phyloP scores from a whole-genome alignment of 768 basidiomycete species.

The Naganishia antarctica region DNA sequence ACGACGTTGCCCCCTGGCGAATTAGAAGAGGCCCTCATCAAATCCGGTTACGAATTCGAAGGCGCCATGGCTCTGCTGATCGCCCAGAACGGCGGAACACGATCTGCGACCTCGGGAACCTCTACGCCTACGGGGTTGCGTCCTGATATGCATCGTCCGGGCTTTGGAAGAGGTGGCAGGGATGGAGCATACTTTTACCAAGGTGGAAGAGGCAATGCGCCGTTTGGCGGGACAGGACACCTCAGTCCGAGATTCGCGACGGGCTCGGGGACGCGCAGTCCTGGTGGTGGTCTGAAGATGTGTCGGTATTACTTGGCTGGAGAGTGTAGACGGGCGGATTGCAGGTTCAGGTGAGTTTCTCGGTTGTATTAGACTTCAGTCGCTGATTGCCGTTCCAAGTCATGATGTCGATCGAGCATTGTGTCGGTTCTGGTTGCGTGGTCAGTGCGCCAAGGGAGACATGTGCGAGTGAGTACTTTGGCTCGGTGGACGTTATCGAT shows the following conservation, averaged over 20 bases:
- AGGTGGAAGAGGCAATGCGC: slow-evolving; percentile 41
- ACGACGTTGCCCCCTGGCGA: slow-evolving; percentile 82
- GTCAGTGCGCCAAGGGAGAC: slow-evolving; percentile 94
- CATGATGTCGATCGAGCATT: slow-evolving; percentile 91
- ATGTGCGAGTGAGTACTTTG: slow-evolving; percentile 65
- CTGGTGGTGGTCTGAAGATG: slow-evolving; percentile 53
- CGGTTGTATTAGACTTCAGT: too few relatives aligned
- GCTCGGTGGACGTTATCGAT: background rate
- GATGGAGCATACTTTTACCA: slow-evolving; percentile 39
- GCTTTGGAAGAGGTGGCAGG: slow-evolving; percentile 11
- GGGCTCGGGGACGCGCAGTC: slow-evolving; percentile 35
- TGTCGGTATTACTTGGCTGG: slow-evolving; percentile 96
- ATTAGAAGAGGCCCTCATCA: slow-evolving; percentile 83
- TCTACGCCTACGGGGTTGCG: slow-evolving; percentile 19
- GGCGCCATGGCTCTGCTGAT: slow-evolving; percentile 90
- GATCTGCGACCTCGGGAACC: slow-evolving; percentile 47
- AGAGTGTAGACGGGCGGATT: slow-evolving; percentile 91
- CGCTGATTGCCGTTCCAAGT: slow-evolving; percentile 55
- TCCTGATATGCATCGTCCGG: slow-evolving; percentile 6
- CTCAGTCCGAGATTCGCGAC: slow-evolving; percentile 40
- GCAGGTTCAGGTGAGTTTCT: slow-evolving; percentile 80
- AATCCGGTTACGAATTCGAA: slow-evolving; percentile 91
- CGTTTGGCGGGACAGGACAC: slow-evolving; percentile 38
- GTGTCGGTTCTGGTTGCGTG: slow-evolving; percentile 95
- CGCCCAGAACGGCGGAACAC: slow-evolving; percentile 55